Evolutionary conservation across 2,329 filamentous ascomycete genomes (phyloP).

Genomic region (Calonectria leucothoes): DNA sequence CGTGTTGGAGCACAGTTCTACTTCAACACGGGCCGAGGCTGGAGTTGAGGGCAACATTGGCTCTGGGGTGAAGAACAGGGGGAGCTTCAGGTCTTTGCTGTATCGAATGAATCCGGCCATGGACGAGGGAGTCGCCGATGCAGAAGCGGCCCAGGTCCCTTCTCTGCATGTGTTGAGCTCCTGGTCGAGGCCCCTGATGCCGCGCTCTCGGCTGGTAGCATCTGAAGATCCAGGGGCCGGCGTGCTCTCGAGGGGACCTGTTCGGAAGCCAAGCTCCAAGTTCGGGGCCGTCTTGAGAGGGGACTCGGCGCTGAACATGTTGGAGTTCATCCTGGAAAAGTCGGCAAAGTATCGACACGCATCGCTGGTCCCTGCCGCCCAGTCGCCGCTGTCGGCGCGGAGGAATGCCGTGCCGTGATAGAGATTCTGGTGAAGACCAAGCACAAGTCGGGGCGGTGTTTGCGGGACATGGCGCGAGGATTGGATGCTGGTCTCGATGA

Average conservation of each 20-base stretch:
- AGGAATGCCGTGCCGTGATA: slow-evolving; percentile 51
- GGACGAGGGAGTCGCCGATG: slow-evolving; percentile 42
- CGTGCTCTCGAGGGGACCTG: slow-evolving; percentile 29
- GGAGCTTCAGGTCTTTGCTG: slow-evolving; percentile 46
- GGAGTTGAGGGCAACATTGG: slow-evolving; percentile 21
- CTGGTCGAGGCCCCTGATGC: slow-evolving; percentile 52
- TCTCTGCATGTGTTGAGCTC: slow-evolving; percentile 42
- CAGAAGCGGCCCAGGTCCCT: slow-evolving; percentile 55
- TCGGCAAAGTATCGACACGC: slow-evolving; percentile 48
- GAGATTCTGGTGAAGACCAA: slow-evolving; percentile 49
- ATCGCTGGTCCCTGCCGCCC: slow-evolving; percentile 43
- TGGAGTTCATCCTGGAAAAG: slow-evolving; percentile 46
- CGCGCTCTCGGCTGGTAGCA: slow-evolving; percentile 41
- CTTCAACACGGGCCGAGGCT: slow-evolving; percentile 52
- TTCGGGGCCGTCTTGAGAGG: slow-evolving; percentile 48
- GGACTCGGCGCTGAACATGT: slow-evolving; percentile 44
- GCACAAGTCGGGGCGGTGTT: slow-evolving; percentile 42
- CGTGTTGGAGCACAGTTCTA: slow-evolving; percentile 54
- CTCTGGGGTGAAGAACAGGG: slow-evolving; percentile 35
- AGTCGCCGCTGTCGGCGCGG: slow-evolving; percentile 56
- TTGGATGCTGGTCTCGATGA: slow-evolving; percentile 51
- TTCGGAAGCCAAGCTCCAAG: slow-evolving; percentile 56
- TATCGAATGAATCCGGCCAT: slow-evolving; percentile 50
- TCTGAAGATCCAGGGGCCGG: slow-evolving; percentile 25
- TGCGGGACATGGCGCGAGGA: slow-evolving; percentile 31